phyloP scores from a whole-genome alignment of 805 yeast genomes.

The Ogataea henricii region DNA sequence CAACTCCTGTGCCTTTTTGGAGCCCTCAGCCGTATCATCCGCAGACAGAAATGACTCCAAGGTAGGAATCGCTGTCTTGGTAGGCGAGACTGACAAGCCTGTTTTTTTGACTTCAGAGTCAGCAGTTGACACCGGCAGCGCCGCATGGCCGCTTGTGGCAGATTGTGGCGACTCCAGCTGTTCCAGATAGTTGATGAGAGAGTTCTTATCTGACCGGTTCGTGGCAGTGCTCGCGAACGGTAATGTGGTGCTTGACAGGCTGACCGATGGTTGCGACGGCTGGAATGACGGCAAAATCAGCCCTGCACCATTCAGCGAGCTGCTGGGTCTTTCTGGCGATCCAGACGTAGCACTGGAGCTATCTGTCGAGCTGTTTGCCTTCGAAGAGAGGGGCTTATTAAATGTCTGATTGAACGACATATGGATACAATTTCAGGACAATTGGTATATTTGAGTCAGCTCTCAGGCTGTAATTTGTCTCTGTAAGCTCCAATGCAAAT shows the following conservation, averaged over 20 bases:
- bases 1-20: conserved; percentile 9
- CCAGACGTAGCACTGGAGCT: conserved; percentile 2
- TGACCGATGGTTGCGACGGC: conserved; percentile 26
- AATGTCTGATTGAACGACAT: conserved; percentile 10
- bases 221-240: conserved; percentile 16
- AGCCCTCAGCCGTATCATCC: conserved; percentile 2
- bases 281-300: conserved; percentile 26
- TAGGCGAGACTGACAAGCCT: background rate
- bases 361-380: background rate
- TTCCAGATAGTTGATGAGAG: conserved; percentile 22
- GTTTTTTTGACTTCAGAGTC: background rate
- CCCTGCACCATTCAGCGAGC: conserved; percentile 18
- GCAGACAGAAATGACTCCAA: conserved; percentile 16
- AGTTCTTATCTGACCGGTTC: conserved; percentile 10
- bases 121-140: background rate
- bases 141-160: background rate
- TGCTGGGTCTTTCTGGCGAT: conserved; percentile 6
- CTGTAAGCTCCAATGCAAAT: background rate
- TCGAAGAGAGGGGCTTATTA: conserved; percentile 1
- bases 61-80: conserved; percentile 13
- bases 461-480: background rate
- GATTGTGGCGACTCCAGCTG: conserved; percentile 18
- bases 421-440: background rate
- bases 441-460: background rate
- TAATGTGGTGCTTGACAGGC: conserved; percentile 20